phyloP scores from a whole-genome alignment of 345 rosid genomes.

The Eutrema heterophyllum region DNA sequence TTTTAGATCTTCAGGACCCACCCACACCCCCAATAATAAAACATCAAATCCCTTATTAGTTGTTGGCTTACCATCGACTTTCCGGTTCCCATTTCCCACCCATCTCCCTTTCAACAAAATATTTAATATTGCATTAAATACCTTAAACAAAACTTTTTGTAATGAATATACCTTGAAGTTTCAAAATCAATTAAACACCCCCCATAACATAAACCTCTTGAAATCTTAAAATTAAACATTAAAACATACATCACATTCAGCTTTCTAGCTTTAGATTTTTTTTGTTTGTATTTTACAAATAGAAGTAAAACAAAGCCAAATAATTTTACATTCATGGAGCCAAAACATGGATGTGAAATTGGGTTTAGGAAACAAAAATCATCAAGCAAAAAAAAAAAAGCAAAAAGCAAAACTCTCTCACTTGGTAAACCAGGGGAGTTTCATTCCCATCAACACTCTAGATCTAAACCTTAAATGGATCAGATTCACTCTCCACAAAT shows the following conservation, averaged over 20 bases:
- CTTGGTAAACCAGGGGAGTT: constrained; percentile 35
- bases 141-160: constrained; percentile 4
- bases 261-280: neutral
- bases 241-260: neutral
- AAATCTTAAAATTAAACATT: neutral
- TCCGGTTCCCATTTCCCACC: constrained; percentile 16
- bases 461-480: constrained; percentile 31
- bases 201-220: neutral
- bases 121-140: neutral
- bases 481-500: constrained; percentile 24
- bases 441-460: constrained; percentile 30
- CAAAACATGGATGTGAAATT: constrained; percentile 27
- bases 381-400: neutral
- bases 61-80: constrained; percentile 31
- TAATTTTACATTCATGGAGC: constrained; percentile 19
- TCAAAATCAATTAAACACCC: neutral
- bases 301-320: neutral
- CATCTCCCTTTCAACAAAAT: constrained; percentile 1
- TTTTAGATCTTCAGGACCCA: constrained; percentile 30
- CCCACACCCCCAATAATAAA: neutral
- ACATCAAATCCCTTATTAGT: constrained; percentile 8
- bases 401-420: constrained; percentile 25
- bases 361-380: constrained; percentile 9
- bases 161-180: neutral
- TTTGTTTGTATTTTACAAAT: neutral